A percentile compares a stretch with the other conserved stretches of the same genome.
Conservation (phyloP, 2,329 filamentous ascomycete genomes). For the Lachnellula suecica region DNA sequence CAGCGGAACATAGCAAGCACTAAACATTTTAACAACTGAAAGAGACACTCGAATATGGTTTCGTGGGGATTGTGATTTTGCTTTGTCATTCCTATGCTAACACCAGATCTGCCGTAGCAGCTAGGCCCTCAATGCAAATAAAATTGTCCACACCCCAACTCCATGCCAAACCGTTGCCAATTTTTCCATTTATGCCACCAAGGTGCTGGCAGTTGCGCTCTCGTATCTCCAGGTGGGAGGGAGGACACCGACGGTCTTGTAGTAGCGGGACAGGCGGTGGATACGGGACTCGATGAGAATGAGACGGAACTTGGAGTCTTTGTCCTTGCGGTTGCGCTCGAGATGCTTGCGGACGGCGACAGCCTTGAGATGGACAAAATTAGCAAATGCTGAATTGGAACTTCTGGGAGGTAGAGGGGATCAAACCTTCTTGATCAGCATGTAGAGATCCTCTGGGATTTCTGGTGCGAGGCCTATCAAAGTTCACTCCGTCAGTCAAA, state of each 20-base stretch:
- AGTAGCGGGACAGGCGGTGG: conserved; percentile 99
- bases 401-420: background rate
- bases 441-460: conserved; percentile 99
- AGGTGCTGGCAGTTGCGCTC: conserved; percentile 91
- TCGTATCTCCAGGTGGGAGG: conserved; percentile 99
- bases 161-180: conserved; percentile 23
- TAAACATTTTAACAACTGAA: background rate
- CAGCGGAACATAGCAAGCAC: no score
- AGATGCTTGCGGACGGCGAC: conserved; percentile 99
- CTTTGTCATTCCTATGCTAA: conserved; percentile 27
- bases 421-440: conserved; percentile 99
- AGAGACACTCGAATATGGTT: background rate
- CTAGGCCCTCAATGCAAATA: conserved; percentile 29
- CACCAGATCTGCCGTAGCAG: conserved; percentile 21
- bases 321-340: conserved; percentile 99
- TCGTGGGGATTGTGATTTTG: conserved; percentile 30
- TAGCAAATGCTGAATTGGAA: conserved; percentile 13
- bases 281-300: conserved; percentile 99
- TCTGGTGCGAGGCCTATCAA: conserved; percentile 89
- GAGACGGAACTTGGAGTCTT: conserved; percentile 99
- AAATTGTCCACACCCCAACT: conserved; percentile 28
- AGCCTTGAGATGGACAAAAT: conserved; percentile 50
- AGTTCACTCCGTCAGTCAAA: conserved; percentile 85
- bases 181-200: conserved; percentile 72
- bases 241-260: conserved; percentile 88